Percentiles rank a stretch among this genome's conserved stretches.
Evolutionary conservation across 208 protist species (phyloP).

Genomic region (Crithidia brevicula): DNA sequence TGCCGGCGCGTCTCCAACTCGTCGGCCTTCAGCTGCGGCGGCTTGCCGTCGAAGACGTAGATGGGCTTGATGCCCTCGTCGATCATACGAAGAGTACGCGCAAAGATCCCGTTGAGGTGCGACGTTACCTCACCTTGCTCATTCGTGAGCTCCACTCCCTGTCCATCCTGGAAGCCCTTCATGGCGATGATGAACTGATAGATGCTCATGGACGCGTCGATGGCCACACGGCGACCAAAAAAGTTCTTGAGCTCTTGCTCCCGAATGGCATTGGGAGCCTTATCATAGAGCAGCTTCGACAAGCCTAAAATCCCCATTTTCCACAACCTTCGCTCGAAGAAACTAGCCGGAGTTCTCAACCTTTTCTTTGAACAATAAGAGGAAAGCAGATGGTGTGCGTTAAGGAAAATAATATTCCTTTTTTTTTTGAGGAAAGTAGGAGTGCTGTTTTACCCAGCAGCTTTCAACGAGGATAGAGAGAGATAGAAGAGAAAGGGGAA

Average conservation of each 20-base stretch:
- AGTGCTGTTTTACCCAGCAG: no score
- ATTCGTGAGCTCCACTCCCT: constrained; percentile 95
- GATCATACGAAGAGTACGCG: constrained; percentile 98
- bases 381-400: neutral
- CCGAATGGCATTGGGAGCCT: constrained; percentile 88
- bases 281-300: constrained; percentile 96
- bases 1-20: constrained; percentile 94
- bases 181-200: constrained; percentile 99
- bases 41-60: constrained; percentile 99
- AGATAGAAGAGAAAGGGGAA: neutral
- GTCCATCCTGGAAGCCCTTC: constrained; percentile 87
- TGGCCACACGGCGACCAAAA: constrained; percentile 98
- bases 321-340: neutral
- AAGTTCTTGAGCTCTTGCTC: constrained; percentile 97
- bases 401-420: no score
- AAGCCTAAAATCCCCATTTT: constrained; percentile 98
- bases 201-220: constrained; percentile 99
- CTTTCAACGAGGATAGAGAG: no score
- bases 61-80: constrained; percentile 98
- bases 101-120: constrained; percentile 98
- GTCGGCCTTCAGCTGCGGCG: constrained; percentile 96
- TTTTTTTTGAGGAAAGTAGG: no score
- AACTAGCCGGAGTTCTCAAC: neutral
- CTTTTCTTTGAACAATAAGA: neutral
- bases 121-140: constrained; percentile 96